Evolutionary conservation across 1,139 yeast species (phyloP).

Genomic region (Blastobotrys indianensis): DNA sequence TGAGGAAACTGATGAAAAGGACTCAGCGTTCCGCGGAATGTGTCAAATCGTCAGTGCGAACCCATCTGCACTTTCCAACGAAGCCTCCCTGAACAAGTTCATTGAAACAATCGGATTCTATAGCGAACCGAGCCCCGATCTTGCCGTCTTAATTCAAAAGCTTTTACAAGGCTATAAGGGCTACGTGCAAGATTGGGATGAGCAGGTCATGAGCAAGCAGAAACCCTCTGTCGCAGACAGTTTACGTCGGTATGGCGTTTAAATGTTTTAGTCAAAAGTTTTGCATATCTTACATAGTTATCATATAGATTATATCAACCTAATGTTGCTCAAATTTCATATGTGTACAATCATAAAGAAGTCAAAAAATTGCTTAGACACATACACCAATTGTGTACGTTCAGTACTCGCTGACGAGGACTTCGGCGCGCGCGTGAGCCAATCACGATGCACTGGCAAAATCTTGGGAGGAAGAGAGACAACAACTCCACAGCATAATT

Average conservation of each 20-base stretch:
- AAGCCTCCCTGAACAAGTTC: conserved; percentile 48
- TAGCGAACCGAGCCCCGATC: conserved; percentile 35
- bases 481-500: too few relatives aligned
- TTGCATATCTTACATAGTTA: background rate
- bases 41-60: conserved; percentile 56
- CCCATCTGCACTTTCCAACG: conserved; percentile 59
- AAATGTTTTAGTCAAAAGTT: background rate
- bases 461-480: too few relatives aligned
- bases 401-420: too few relatives aligned
- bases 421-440: background rate
- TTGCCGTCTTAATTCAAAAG: conserved; percentile 30
- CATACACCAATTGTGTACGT: too few relatives aligned
- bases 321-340: too few relatives aligned
- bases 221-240: conserved; percentile 18
- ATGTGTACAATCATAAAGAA: too few relatives aligned
- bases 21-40: conserved; percentile 73
- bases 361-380: too few relatives aligned
- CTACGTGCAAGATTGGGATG: conserved; percentile 32
- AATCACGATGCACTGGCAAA: background rate
- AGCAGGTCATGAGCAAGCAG: conserved; percentile 20
- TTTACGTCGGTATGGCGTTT: conserved; percentile 21
- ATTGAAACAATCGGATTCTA: conserved; percentile 62
- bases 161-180: conserved; percentile 35
- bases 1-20: conserved; percentile 76
- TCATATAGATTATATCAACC: too few relatives aligned